These are phyloP conservation scores for Epichloe aotearoae DNA, from an alignment of 2,329 filamentous ascomycete species.

Conservation along the genomic window DNA sequence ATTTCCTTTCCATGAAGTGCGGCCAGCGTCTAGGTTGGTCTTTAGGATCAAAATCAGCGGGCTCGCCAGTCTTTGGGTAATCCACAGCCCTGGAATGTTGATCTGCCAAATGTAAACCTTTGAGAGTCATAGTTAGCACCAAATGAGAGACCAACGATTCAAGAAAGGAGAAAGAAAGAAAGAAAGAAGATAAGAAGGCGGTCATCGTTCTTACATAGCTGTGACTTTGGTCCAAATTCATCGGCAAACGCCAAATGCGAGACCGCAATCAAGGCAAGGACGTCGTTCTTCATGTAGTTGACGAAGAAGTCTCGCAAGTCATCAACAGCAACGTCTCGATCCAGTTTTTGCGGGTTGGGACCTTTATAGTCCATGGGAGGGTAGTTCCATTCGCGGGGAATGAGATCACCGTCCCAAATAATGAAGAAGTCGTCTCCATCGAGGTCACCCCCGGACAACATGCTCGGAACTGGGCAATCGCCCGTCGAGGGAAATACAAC, in stretches of 20 bases:
- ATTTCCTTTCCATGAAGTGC: constrained; percentile 72
- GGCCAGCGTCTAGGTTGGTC: constrained; percentile 57
- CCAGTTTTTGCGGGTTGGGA: constrained; percentile 39
- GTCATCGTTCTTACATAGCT: constrained; percentile 42
- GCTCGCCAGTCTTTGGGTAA: constrained; percentile 78
- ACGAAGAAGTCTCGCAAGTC: constrained; percentile 82
- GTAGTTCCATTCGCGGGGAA: constrained; percentile 58
- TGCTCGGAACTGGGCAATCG: constrained; percentile 74
- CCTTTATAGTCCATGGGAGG: constrained; percentile 66
- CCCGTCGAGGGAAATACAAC: constrained; percentile 78
- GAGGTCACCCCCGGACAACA: constrained; percentile 96
- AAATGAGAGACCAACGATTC: background rate
- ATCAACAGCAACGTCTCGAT: constrained; percentile 51
- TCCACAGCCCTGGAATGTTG: constrained; percentile 89
- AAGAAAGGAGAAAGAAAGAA: background rate
- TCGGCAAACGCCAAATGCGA: constrained; percentile 75
- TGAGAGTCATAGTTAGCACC: background rate
- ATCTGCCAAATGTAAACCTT: constrained; percentile 55
- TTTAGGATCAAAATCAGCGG: constrained; percentile 51
- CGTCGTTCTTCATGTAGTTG: constrained; percentile 83
- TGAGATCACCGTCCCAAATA: constrained; percentile 70
- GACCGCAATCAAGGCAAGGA: constrained; percentile 64
- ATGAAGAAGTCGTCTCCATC: constrained; percentile 95
- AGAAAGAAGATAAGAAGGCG: too few relatives aligned
- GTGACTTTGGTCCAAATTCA: constrained; percentile 48